These are phyloP conservation scores for Postia placenta DNA, from an alignment of 768 basidiomycete genomes.

Conservation along the genomic window DNA sequence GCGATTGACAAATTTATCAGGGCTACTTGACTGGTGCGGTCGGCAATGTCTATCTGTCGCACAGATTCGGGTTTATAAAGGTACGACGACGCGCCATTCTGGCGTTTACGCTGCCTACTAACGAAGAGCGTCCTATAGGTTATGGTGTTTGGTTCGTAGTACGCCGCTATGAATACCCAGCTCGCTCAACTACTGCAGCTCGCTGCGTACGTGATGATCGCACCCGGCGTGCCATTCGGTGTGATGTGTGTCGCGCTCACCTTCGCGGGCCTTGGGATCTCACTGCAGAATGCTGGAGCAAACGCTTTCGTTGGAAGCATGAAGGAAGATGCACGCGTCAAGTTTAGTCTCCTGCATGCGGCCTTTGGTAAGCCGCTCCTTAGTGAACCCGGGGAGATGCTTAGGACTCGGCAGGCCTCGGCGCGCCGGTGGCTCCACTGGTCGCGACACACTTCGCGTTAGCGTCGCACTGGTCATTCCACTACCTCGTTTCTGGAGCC, in stretches of 20 bases:
- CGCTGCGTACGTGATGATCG: conserved; percentile 46
- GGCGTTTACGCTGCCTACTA: background rate
- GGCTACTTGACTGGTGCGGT: conserved; percentile 44
- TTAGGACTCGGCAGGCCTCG: conserved; percentile 33
- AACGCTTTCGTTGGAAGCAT: conserved; percentile 63
- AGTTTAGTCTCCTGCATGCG: conserved; percentile 66
- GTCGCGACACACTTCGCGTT: conserved; percentile 51
- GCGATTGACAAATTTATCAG: conserved; percentile 16
- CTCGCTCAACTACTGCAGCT: conserved; percentile 32
- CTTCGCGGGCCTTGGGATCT: conserved; percentile 43
- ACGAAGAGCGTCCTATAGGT: background rate
- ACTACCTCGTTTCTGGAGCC: conserved; percentile 33
- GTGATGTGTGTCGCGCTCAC: conserved; percentile 45
- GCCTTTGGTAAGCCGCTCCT: conserved; percentile 43
- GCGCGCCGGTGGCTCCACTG: conserved; percentile 45
- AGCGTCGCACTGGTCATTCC: conserved; percentile 32
- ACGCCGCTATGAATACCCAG: background rate
- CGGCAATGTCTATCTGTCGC: conserved; percentile 41
- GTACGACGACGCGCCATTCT: conserved; percentile 21
- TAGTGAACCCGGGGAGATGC: background rate
- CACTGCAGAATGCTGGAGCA: conserved; percentile 57
- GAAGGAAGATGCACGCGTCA: conserved; percentile 44
- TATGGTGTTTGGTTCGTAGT: background rate
- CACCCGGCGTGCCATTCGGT: conserved; percentile 56
- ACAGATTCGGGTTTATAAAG: conserved; percentile 45